Evolutionary conservation across 176 grass and related monocot genomes (phyloP), one percentile per base, ranked within the genome.

Genomic region (barley (Hordeum vulgare)): DNA sequence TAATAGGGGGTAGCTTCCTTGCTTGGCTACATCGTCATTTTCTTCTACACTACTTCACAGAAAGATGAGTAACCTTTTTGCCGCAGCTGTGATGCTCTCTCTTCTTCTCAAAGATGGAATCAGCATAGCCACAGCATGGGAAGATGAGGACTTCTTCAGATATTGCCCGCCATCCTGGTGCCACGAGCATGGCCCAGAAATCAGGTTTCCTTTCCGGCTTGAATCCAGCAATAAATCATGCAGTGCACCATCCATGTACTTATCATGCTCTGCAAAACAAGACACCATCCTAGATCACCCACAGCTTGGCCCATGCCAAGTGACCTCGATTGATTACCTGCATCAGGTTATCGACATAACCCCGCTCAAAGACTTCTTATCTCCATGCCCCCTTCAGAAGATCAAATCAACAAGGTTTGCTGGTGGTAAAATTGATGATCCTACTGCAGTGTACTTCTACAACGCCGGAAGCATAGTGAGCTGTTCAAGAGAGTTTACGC

Each of bases 261-360:
- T 95, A 37, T 79, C 79, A 37, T 95, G 93, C 63, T 90, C 56
- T 1, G 54, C 7, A 71, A 34, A 34, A 34, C 3, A 34, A 6
- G 80, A 88, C 40, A 88, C 88, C 77, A 11, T 90, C 64, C 63
- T 95, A 13, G 35, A 37, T 17, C 45, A 81, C 45, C 64, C 85
- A 36, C 4, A 14, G 13, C 18, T 62, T 23, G 88, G 83, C 26
- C 24, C 1, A 39, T 81, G 68, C 83, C 82, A 78, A 28, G 71
- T 82, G 21, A 69, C 27, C 14, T 1, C 24, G 0, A 82, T 90
- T 18, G 27, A 90, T 51, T 90, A 90, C 77, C 12, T 5, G 0
- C 0, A 57, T 29, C 21, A 49, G 9, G 3, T 13, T 21, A 53
- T 89, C 31, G 34, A 12, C 10, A 60, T 85, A 54, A 66, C 76